Conservation (phyloP, 371 early-diverging fungal species). For the Mucor racemosus region DNA sequence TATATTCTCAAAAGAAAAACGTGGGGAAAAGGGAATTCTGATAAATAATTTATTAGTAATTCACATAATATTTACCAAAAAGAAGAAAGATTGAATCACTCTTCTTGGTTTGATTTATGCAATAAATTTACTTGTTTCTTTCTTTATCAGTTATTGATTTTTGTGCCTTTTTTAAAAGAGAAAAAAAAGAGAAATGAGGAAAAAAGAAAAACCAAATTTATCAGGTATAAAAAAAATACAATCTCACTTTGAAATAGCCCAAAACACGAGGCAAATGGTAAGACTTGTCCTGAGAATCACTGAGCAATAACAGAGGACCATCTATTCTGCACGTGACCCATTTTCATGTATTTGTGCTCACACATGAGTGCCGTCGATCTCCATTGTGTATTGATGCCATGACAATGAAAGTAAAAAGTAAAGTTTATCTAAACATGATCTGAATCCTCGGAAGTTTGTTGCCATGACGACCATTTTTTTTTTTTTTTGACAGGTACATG, state of each 20-base stretch:
- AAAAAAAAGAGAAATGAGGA: neutral
- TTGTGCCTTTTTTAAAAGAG: constrained; percentile 2
- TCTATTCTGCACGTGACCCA: neutral
- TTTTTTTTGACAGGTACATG: neutral
- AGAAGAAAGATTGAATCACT: neutral
- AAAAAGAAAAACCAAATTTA: neutral
- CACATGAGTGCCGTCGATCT: neutral
- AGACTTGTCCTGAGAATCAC: constrained; percentile 2
- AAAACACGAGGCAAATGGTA: constrained; percentile 11
- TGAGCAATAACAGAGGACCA: neutral
- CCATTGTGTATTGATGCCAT: too few species aligned
- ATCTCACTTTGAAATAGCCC: neutral
- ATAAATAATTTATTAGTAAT: neutral
- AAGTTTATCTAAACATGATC: neutral
- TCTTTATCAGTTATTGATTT: neutral
- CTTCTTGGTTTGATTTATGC: neutral
- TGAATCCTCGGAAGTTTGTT: neutral
- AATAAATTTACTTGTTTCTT: neutral
- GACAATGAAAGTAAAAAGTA: too few species aligned
- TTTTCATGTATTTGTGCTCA: neutral
- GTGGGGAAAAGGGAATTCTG: constrained; percentile 3
- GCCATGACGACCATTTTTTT: neutral
- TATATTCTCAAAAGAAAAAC: neutral
- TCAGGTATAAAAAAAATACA: neutral
- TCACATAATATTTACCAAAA: neutral